These are phyloP conservation scores for Aspergillus hiratsukae DNA, from an alignment of 2,329 filamentous ascomycete genomes.

Conservation along the genomic window DNA sequence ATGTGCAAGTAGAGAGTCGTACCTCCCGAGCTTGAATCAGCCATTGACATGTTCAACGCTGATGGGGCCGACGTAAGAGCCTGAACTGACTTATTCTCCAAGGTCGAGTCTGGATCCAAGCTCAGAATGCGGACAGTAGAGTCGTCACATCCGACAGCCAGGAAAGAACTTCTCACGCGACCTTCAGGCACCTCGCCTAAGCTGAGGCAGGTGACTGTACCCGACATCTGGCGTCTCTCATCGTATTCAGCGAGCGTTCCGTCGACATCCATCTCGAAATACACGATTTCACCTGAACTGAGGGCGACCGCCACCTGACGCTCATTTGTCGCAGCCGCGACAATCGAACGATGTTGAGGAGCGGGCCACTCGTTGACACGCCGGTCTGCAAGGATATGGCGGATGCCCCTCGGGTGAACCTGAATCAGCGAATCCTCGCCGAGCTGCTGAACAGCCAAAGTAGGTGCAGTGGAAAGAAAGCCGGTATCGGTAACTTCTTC, in stretches of 20 bases:
- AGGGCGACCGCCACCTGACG: conserved; percentile 89
- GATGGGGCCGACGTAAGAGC: conserved; percentile 87
- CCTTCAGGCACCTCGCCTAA: conserved; percentile 90
- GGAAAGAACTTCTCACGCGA: conserved; percentile 79
- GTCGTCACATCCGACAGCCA: conserved; percentile 95
- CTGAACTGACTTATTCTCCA: conserved; percentile 93
- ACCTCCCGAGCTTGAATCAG: conserved; percentile 84
- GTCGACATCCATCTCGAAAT: conserved; percentile 95
- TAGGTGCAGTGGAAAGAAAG: conserved; percentile 83
- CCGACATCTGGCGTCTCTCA: conserved; percentile 90
- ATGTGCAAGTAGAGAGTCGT: conserved; percentile 93
- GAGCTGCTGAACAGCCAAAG: conserved; percentile 86
- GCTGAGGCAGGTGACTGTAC: conserved; percentile 91
- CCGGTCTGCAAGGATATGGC: conserved; percentile 74
- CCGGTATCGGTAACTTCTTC: conserved; percentile 93
- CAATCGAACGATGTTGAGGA: conserved; percentile 90
- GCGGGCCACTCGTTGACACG: conserved; percentile 89
- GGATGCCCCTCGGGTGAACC: conserved; percentile 92
- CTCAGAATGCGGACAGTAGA: conserved; percentile 91
- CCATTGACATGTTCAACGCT: conserved; percentile 85
- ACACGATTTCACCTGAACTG: conserved; percentile 93
- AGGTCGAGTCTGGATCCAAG: conserved; percentile 79
- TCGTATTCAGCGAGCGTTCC: conserved; percentile 90
- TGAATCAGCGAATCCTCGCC: conserved; percentile 91
- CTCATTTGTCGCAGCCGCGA: conserved; percentile 88